These are phyloP conservation scores for Escallonia herrerae DNA, from an alignment of 129 eudicot species.

Conservation along the genomic window DNA sequence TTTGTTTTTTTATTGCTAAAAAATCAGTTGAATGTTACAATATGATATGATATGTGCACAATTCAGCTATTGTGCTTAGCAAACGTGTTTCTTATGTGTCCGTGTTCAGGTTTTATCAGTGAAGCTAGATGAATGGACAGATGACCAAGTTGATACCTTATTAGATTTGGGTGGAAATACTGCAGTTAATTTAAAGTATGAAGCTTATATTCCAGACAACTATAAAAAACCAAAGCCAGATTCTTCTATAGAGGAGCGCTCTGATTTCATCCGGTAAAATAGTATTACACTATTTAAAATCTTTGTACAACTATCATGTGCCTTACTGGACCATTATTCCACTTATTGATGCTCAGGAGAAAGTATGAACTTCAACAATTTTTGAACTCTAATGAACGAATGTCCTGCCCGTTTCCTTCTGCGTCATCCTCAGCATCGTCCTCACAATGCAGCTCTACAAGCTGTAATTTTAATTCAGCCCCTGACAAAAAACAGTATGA, in stretches of 20 bases:
- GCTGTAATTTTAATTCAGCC: slow-evolving; percentile 14
- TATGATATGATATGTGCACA: no score
- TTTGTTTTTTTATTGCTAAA: no score
- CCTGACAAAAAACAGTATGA: slow-evolving; percentile 37
- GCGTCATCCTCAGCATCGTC: no score
- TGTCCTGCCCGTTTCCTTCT: slow-evolving; percentile 41
- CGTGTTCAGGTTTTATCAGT: slow-evolving; percentile 78
- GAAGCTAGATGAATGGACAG: slow-evolving; percentile 87
- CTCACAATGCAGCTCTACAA: slow-evolving; percentile 29
- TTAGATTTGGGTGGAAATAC: slow-evolving; percentile 67
- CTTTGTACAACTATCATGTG: neutral
- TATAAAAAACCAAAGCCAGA: slow-evolving; percentile 61
- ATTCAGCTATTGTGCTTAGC: no score
- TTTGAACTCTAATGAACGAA: slow-evolving; percentile 26
- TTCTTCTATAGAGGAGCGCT: slow-evolving; percentile 66
- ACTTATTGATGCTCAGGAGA: slow-evolving; percentile 38
- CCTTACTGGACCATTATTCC: neutral
- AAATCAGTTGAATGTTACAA: no score
- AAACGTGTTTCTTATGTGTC: neutral
- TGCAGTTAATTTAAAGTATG: slow-evolving; percentile 59
- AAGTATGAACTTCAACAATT: slow-evolving; percentile 74
- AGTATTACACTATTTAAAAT: slow-evolving; percentile 3
- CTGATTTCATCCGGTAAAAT: slow-evolving; percentile 66
- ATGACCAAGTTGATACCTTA: slow-evolving; percentile 71
- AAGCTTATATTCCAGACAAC: slow-evolving; percentile 58